A percentile compares a stretch with the other conserved stretches of the same genome.
Conservation (phyloP, 306 rosid genomes). For the Erythrophleum fordii region DNA sequence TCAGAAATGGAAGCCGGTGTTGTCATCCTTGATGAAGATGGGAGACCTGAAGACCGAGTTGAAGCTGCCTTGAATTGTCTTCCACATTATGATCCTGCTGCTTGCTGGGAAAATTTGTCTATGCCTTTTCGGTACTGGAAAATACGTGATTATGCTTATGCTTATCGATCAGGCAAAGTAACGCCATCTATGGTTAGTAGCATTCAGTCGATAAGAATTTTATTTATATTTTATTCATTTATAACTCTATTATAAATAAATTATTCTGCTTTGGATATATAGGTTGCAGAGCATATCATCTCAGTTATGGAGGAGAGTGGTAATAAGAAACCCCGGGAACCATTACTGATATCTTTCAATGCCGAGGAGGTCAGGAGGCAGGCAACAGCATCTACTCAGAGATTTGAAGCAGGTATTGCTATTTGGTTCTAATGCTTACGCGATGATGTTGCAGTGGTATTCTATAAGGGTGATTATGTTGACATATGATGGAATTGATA, state of each 20-base stretch:
- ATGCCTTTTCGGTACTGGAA: constrained; percentile 80
- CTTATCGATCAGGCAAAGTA: constrained; percentile 70
- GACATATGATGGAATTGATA: constrained; percentile 20
- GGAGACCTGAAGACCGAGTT: constrained; percentile 76
- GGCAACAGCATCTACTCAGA: constrained; percentile 85
- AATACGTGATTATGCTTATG: constrained; percentile 92
- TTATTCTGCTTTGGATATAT: constrained; percentile 19
- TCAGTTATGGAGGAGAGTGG: constrained; percentile 66
- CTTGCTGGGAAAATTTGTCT: constrained; percentile 46
- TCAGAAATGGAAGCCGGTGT: constrained; percentile 75
- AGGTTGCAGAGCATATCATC: constrained; percentile 84
- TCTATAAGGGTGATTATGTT: constrained; percentile 19
- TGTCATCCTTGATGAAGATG: constrained; percentile 66
- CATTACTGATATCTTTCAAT: constrained; percentile 80
- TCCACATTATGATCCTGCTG: constrained; percentile 71
- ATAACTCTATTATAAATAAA: constrained; percentile 28
- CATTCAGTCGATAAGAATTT: constrained; percentile 29
- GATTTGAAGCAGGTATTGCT: constrained; percentile 84
- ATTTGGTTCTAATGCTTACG: constrained; percentile 35
- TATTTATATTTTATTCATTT: constrained; percentile 5
- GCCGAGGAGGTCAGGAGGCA: constrained; percentile 78
- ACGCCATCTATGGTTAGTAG: constrained; percentile 76
- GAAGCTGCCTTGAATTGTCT: constrained; percentile 78
- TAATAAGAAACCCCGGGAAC: constrained; percentile 57
- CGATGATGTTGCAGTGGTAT: constrained; percentile 18